Evolutionary conservation across 768 basidiomycete species (phyloP).

Genomic region (Lyophyllum semitale): DNA sequence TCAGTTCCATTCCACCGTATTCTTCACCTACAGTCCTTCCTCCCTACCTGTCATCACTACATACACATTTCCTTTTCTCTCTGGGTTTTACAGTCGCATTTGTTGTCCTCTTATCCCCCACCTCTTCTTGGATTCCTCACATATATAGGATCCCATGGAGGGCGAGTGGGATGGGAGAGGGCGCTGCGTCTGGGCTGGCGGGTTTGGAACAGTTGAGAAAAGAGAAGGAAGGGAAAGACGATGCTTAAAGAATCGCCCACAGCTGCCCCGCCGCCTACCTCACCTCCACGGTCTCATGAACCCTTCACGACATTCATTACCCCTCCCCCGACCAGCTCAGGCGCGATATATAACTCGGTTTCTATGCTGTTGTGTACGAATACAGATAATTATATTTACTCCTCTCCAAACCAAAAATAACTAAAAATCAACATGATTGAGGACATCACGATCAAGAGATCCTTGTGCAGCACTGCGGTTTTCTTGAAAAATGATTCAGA

Average conservation of each 20-base stretch:
- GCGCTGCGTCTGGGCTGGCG: constrained; percentile 50
- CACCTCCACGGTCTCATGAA: constrained; percentile 11
- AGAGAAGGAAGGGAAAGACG: constrained; percentile 9
- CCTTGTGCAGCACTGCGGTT: too few species aligned
- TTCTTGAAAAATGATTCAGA: too few species aligned
- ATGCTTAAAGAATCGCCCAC: background rate
- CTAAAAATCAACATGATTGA: background rate
- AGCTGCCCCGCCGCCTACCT: background rate
- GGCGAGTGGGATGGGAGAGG: constrained; percentile 74
- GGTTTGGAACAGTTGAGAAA: constrained; percentile 19
- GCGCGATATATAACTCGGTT: constrained; percentile 12
- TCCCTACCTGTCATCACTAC: constrained; percentile 16
- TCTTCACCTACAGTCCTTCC: constrained; percentile 14
- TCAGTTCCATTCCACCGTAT: constrained; percentile 4
- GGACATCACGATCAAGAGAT: too few species aligned
- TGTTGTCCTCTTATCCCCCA: constrained; percentile 74
- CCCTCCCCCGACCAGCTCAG: constrained; percentile 8
- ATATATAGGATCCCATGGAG: constrained; percentile 36
- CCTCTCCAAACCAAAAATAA: too few species aligned
- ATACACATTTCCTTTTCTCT: constrained; percentile 8
- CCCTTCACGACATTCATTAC: constrained; percentile 9
- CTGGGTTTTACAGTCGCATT: constrained; percentile 30
- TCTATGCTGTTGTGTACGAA: constrained; percentile 14
- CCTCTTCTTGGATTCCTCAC: constrained; percentile 38
- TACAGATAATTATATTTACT: constrained; percentile 5